phyloP scores from a whole-genome alignment of 805 yeast species.

The Pichia nanzhaoensis region DNA sequence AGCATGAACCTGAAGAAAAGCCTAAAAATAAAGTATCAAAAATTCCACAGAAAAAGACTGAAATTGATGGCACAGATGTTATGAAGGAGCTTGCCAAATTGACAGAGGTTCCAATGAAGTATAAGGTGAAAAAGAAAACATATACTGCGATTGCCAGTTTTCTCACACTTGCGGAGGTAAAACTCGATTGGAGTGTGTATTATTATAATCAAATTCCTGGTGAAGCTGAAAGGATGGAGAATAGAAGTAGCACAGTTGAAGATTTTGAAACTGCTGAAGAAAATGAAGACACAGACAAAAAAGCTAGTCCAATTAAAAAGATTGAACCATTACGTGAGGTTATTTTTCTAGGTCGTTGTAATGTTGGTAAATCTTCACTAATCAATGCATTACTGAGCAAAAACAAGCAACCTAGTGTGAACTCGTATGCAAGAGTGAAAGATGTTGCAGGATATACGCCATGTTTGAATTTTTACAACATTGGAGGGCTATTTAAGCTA shows the following conservation, averaged over 20 bases:
- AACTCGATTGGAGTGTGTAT: constrained; percentile 55
- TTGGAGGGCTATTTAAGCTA: constrained; percentile 56
- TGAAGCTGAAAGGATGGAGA: neutral
- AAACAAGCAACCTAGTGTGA: constrained; percentile 22
- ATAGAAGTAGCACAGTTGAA: too few relatives aligned
- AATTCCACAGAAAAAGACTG: neutral
- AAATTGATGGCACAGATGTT: constrained; percentile 16
- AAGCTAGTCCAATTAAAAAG: neutral
- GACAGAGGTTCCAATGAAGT: constrained; percentile 10
- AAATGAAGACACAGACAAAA: neutral
- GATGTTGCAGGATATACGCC: constrained; percentile 39
- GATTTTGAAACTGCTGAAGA: too few relatives aligned
- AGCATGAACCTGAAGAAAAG: too few relatives aligned
- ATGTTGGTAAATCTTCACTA: constrained; percentile 80
- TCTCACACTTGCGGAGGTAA: constrained; percentile 40
- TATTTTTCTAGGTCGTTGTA: constrained; percentile 68
- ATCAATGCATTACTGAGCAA: constrained; percentile 53
- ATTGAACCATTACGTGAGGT: constrained; percentile 55
- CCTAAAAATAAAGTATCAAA: neutral
- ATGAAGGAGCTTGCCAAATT: constrained; percentile 13
- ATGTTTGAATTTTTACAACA: constrained; percentile 64
- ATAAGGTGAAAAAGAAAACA: constrained; percentile 6
- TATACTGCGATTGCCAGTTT: constrained; percentile 26
- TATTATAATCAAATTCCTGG: constrained; percentile 27
- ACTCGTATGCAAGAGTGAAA: constrained; percentile 36